phyloP scores from a whole-genome alignment of 352 stramenopile genomes.

The Phytophthora colocasiae region DNA sequence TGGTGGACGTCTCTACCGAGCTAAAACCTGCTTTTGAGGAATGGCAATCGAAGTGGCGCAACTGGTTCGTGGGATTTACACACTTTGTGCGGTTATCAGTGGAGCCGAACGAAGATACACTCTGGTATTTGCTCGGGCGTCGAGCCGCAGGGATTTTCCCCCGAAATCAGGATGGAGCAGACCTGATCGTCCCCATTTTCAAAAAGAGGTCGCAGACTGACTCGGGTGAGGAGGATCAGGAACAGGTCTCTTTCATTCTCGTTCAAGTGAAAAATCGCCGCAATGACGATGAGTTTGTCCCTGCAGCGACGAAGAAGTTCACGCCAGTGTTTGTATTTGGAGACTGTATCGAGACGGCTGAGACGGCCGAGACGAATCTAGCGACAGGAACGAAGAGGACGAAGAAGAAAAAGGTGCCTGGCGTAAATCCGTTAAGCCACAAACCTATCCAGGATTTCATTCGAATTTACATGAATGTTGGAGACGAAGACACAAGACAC shows the following conservation, averaged over 20 bases:
- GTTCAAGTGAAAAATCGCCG: not conserved
- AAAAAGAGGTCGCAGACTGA: not conserved
- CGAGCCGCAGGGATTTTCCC: not conserved
- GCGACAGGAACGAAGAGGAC: not conserved
- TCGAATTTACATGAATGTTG: not conserved
- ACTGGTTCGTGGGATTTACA: not conserved
- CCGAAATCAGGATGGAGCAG: too few relatives aligned
- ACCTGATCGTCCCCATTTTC: not conserved
- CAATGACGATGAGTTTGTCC: not conserved
- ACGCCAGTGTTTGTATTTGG: not conserved
- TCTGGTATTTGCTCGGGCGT: slow-evolving; percentile 10
- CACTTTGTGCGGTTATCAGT: not conserved
- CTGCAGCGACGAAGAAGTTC: not conserved
- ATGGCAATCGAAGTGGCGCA: not conserved
- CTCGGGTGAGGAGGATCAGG: not conserved
- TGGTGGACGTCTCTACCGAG: too few relatives aligned
- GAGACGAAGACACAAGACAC: not conserved
- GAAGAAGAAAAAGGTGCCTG: not conserved
- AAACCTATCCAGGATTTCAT: not conserved
- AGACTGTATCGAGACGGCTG: not conserved
- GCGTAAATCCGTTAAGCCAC: not conserved
- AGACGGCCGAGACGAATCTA: not conserved
- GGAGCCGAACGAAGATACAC: not conserved
- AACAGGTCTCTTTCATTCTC: not conserved
- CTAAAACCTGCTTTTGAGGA: not conserved